phyloP scores from a whole-genome alignment of 1,284 basidiomycete species.

The Irpex sp. region DNA sequence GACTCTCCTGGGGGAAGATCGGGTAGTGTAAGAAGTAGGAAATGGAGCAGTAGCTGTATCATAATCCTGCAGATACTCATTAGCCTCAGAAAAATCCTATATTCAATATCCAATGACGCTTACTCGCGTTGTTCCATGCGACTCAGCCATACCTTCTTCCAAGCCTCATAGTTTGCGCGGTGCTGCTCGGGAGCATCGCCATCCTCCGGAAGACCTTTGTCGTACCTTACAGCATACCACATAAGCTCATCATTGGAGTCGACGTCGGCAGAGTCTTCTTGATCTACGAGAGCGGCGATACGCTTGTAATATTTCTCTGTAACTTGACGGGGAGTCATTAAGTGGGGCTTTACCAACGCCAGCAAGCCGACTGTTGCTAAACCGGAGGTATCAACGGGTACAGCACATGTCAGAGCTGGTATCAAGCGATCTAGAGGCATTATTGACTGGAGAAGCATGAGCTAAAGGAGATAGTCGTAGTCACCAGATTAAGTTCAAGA shows the following conservation, averaged over 20 bases:
- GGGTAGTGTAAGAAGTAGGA: slow-evolving; percentile 61
- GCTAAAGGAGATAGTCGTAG: background rate
- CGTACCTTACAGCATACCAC: slow-evolving; percentile 65
- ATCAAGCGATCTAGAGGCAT: slow-evolving; percentile 59
- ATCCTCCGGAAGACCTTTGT: slow-evolving; percentile 39
- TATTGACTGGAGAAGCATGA: slow-evolving; percentile 47
- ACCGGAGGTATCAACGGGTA: slow-evolving; percentile 32
- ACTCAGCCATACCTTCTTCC: slow-evolving; percentile 53
- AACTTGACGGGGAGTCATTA: slow-evolving; percentile 53
- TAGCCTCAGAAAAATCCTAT: background rate
- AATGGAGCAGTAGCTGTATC: slow-evolving; percentile 67
- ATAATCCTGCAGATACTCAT: slow-evolving; percentile 44
- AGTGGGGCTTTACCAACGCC: slow-evolving; percentile 48
- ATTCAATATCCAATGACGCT: slow-evolving; percentile 19
- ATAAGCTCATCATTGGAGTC: slow-evolving; percentile 62
- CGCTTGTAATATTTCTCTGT: slow-evolving; percentile 62
- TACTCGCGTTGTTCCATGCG: slow-evolving; percentile 72
- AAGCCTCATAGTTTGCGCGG: slow-evolving; percentile 41
- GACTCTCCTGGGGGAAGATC: slow-evolving; percentile 23
- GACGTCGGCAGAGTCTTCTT: slow-evolving; percentile 45
- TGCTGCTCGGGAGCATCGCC: slow-evolving; percentile 19
- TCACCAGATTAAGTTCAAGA: slow-evolving; percentile 2
- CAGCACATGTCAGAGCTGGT: slow-evolving; percentile 42
- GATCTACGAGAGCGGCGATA: slow-evolving; percentile 53
- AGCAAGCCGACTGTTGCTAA: slow-evolving; percentile 39